These are phyloP conservation scores for Agrocybe praecox DNA, from an alignment of 768 basidiomycete genomes.

Conservation along the genomic window DNA sequence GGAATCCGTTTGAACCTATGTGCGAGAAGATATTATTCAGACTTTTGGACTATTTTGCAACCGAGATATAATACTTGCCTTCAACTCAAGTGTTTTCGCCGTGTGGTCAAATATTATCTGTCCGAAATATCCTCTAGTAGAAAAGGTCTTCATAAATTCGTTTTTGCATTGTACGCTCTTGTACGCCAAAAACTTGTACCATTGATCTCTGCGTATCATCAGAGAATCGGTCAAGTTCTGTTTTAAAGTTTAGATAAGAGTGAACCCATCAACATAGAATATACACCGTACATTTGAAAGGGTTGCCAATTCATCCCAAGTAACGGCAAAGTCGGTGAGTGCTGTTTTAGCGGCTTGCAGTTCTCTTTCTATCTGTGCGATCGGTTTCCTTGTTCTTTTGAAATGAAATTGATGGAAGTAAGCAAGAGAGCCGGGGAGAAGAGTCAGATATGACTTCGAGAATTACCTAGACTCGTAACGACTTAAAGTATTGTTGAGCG, in stretches of 20 bases:
- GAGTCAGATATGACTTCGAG: not conserved
- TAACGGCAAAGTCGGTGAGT: not conserved
- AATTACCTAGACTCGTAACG: constrained; percentile 1
- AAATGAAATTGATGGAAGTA: not conserved
- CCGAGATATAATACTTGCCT: not conserved
- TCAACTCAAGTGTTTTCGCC: constrained; percentile 1
- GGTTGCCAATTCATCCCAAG: not conserved
- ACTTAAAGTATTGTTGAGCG: constrained; percentile 2
- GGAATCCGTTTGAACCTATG: constrained; percentile 7
- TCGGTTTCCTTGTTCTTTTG: not conserved
- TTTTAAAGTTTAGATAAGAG: not conserved
- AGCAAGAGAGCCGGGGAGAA: not conserved
- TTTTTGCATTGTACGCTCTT: not conserved
- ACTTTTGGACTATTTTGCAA: not conserved
- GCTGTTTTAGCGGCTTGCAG: not conserved
- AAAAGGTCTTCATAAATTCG: constrained; percentile 2
- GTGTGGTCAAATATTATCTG: not conserved
- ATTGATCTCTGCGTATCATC: not conserved
- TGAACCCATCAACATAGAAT: not conserved
- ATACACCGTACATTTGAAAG: not conserved
- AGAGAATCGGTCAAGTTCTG: not conserved
- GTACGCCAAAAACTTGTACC: not conserved
- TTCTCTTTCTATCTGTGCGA: not conserved
- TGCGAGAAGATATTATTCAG: not conserved
- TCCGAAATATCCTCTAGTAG: constrained; percentile 6